phyloP scores from a whole-genome alignment of 345 rosid species.

The Boechera retrofracta region DNA sequence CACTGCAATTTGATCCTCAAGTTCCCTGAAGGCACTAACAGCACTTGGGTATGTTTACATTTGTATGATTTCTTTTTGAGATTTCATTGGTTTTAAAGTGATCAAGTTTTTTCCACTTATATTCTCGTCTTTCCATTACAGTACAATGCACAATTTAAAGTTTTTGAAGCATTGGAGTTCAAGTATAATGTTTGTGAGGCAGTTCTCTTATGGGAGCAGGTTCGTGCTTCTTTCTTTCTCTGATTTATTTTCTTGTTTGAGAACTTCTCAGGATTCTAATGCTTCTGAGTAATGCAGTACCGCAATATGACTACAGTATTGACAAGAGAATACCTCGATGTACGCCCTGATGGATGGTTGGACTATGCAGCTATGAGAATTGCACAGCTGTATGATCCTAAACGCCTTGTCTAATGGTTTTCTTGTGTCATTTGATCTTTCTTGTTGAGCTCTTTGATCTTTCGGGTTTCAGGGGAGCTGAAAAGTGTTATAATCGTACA shows the following conservation, averaged over 20 bases:
- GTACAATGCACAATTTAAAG: constrained; percentile 88
- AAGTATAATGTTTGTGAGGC: constrained; percentile 87
- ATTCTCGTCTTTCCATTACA: constrained; percentile 45
- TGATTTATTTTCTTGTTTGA: not conserved
- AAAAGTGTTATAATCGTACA: constrained; percentile 79
- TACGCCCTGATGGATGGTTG: constrained; percentile 93
- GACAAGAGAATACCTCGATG: constrained; percentile 93
- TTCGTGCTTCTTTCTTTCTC: constrained; percentile 44
- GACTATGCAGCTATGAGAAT: constrained; percentile 95
- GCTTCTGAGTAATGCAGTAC: constrained; percentile 60
- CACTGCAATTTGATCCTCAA: constrained; percentile 83
- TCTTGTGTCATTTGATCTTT: constrained; percentile 14
- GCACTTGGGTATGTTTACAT: constrained; percentile 76
- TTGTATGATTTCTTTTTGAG: constrained; percentile 20
- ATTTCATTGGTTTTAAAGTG: not conserved
- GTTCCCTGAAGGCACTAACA: constrained; percentile 94
- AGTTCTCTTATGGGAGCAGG: constrained; percentile 97
- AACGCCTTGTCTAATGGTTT: constrained; percentile 17
- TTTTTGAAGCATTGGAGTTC: constrained; percentile 89
- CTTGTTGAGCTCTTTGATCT: constrained; percentile 29
- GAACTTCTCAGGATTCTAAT: constrained; percentile 23
- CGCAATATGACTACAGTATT: constrained; percentile 96
- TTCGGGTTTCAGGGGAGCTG: constrained; percentile 67
- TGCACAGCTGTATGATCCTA: constrained; percentile 74
- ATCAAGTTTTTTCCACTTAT: not conserved